A percentile compares a stretch with the other conserved stretches of the same genome.
Evolutionary conservation across 2,329 filamentous ascomycete species (phyloP).

Genomic region (Myriosclerotinia curreyana): DNA sequence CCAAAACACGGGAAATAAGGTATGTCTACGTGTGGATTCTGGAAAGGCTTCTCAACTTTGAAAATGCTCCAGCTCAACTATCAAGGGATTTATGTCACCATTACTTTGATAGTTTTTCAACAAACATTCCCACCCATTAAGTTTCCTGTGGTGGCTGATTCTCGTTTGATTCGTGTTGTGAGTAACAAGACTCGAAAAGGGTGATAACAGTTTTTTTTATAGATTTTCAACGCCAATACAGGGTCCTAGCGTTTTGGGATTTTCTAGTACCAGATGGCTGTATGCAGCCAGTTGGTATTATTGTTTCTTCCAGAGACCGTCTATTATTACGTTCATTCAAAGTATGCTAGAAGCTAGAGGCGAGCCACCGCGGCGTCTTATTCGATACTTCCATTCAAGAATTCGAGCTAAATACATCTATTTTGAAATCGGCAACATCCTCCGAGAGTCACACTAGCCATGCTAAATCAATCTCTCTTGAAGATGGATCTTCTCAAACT

Average conservation of each 20-base stretch:
- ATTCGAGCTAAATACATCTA: background rate
- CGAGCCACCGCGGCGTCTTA: background rate
- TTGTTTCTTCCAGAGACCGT: background rate
- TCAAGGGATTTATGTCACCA: no score
- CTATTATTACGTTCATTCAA: background rate
- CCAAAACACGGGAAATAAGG: background rate
- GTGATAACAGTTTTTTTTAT: background rate
- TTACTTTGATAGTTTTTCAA: background rate
- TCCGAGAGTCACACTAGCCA: background rate
- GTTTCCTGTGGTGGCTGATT: no score
- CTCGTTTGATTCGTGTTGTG: background rate
- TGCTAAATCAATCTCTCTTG: background rate
- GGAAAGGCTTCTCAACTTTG: background rate
- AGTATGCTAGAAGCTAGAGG: background rate
- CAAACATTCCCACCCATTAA: no score
- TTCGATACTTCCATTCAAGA: background rate
- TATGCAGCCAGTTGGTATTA: background rate
- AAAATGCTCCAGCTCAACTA: background rate
- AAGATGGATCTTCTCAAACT: background rate
- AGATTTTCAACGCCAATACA: background rate
- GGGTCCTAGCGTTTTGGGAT: no score
- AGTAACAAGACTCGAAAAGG: background rate
- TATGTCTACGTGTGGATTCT: no score
- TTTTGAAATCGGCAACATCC: background rate
- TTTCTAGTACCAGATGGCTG: no score